Percentiles rank a stretch among this genome's conserved stretches.
These are phyloP conservation scores for Clarireedia homoeocarpa DNA, from an alignment of 2,329 filamentous ascomycete genomes.

Conservation along the genomic window DNA sequence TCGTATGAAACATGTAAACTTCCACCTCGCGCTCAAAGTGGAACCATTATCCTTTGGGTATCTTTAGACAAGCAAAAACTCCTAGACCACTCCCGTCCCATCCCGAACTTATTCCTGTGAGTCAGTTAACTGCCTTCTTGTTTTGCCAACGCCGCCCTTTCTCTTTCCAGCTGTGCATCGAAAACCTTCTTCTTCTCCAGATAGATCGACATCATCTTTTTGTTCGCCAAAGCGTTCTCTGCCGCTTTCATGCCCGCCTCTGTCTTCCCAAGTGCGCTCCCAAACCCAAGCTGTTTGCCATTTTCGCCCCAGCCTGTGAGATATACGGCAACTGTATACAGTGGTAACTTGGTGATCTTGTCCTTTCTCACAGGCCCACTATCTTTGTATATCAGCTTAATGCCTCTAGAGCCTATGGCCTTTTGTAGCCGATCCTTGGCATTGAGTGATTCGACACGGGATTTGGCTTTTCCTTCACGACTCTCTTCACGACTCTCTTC, in stretches of 20 bases:
- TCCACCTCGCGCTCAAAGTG: neutral
- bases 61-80: neutral
- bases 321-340: slow-evolving; percentile 57
- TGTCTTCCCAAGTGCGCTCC: slow-evolving; percentile 57
- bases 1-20: neutral
- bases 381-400: slow-evolving; percentile 55
- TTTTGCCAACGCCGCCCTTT: slow-evolving; percentile 19
- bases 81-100: neutral
- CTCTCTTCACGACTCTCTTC: slow-evolving; percentile 6
- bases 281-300: slow-evolving; percentile 50
- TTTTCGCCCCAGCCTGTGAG: slow-evolving; percentile 63
- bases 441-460: neutral
- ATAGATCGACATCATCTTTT: slow-evolving; percentile 46
- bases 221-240: slow-evolving; percentile 53
- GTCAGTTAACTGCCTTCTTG: neutral
- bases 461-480: neutral
- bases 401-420: slow-evolving; percentile 42
- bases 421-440: slow-evolving; percentile 47
- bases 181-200: slow-evolving; percentile 39
- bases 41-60: neutral
- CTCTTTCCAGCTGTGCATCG: slow-evolving; percentile 30
- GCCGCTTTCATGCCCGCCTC: slow-evolving; percentile 65
- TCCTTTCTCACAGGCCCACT: slow-evolving; percentile 46
- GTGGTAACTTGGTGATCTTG: slow-evolving; percentile 43
- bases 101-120: neutral